Evolutionary conservation across 2,329 filamentous ascomycete genomes (phyloP).

Genomic region (Venturia asperata): DNA sequence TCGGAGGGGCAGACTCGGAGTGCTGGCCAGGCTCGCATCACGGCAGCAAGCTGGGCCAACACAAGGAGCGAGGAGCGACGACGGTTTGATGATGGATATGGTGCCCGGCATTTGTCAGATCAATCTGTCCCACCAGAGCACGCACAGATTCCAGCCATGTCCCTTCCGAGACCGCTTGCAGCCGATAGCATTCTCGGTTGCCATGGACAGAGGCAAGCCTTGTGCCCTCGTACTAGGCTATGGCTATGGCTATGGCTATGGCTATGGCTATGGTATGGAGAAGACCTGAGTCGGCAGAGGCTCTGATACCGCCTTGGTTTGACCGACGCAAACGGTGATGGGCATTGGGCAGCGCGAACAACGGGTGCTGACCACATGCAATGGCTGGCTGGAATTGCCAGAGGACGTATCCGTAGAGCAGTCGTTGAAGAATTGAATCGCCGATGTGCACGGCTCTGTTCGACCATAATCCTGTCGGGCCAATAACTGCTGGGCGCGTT

Average conservation of each 20-base stretch:
- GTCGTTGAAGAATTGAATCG: too few relatives aligned
- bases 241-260: too few relatives aligned
- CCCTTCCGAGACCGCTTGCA: constrained; percentile 4
- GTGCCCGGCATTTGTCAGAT: background rate
- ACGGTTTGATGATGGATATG: too few relatives aligned
- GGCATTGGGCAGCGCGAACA: too few relatives aligned
- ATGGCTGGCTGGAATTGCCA: too few relatives aligned
- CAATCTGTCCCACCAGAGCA: background rate
- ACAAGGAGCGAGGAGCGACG: background rate
- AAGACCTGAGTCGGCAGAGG: background rate
- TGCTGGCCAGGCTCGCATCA: too few relatives aligned
- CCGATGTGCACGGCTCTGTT: background rate
- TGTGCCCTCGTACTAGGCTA: too few relatives aligned
- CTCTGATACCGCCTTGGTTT: background rate
- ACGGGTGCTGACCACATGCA: too few relatives aligned
- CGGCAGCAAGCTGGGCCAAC: background rate
- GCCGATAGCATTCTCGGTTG: background rate
- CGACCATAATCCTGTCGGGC: background rate
- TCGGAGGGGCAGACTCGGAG: too few relatives aligned
- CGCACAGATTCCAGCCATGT: background rate
- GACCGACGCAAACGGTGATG: background rate
- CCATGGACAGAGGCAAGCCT: too few relatives aligned
- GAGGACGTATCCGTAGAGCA: too few relatives aligned
- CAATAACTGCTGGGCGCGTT: background rate
- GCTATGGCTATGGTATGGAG: too few relatives aligned